Evolutionary conservation across 1,139 yeast species (phyloP).

Genomic region (Kluyveromyces marxianus): DNA sequence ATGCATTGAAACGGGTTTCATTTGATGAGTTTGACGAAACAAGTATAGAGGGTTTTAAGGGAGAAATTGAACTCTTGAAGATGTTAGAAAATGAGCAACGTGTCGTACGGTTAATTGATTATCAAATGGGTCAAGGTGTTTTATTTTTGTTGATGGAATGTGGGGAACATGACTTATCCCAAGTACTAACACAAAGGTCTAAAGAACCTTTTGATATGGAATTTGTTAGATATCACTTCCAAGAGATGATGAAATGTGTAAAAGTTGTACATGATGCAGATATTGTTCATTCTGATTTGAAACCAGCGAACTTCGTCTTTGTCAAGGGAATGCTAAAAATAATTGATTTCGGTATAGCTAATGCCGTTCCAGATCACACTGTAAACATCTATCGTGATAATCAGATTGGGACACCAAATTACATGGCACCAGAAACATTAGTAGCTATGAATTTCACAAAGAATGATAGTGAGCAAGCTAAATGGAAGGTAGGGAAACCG

Average conservation of each 20-base stretch:
- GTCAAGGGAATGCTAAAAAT: slow-evolving; percentile 80
- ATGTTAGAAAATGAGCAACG: slow-evolving; percentile 55
- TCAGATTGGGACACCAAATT: slow-evolving; percentile 92
- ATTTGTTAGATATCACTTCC: slow-evolving; percentile 74
- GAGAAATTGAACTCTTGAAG: slow-evolving; percentile 73
- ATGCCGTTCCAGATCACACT: slow-evolving; percentile 89
- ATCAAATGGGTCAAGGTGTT: slow-evolving; percentile 57
- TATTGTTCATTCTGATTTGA: slow-evolving; percentile 88
- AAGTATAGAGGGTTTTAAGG: slow-evolving; percentile 72
- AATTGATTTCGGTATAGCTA: slow-evolving; percentile 94
- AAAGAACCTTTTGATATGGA: slow-evolving; percentile 56
- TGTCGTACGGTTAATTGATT: slow-evolving; percentile 74
- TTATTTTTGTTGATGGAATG: slow-evolving; percentile 85
- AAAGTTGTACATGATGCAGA: slow-evolving; percentile 81
- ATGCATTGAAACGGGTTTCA: slow-evolving; percentile 77
- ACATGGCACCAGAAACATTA: slow-evolving; percentile 97
- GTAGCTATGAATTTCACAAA: slow-evolving; percentile 45
- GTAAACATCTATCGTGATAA: slow-evolving; percentile 83
- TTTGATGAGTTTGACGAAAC: slow-evolving; percentile 75
- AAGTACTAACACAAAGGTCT: slow-evolving; percentile 57
- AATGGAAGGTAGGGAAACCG: slow-evolving; percentile 90
- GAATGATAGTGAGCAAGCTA: slow-evolving; percentile 31
- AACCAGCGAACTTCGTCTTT: slow-evolving; percentile 89
- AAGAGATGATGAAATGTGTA: slow-evolving; percentile 78
- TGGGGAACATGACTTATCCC: slow-evolving; percentile 88